These are phyloP conservation scores for Adansonia rubrostipa DNA, from an alignment of 441 rosid species.

Conservation along the genomic window DNA sequence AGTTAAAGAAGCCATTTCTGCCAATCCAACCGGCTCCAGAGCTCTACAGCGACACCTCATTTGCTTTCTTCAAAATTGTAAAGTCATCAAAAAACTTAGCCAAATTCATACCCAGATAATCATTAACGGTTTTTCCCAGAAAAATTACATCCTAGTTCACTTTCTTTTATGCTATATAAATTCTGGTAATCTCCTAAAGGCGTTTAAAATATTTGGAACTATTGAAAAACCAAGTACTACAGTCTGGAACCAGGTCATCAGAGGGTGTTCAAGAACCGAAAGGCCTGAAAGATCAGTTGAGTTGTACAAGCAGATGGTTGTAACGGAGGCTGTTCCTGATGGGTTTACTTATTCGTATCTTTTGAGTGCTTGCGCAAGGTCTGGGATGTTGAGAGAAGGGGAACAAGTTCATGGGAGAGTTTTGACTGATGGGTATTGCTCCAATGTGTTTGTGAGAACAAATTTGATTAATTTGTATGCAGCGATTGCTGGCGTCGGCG, in stretches of 20 bases:
- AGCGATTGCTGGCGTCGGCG: not conserved
- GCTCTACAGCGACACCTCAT: conserved; percentile 45
- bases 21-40: conserved; percentile 36
- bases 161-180: conserved; percentile 45
- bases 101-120: conserved; percentile 55
- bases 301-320: conserved; percentile 46
- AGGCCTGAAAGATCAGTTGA: conserved; percentile 35
- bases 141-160: conserved; percentile 46
- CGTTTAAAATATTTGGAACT: conserved; percentile 32
- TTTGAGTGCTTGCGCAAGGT: conserved; percentile 47
- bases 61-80: conserved; percentile 36
- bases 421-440: conserved; percentile 42
- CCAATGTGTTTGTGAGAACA: conserved; percentile 45
- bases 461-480: conserved; percentile 51
- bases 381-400: conserved; percentile 44
- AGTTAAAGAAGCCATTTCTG: conserved; percentile 18
- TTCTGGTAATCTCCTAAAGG: conserved; percentile 34
- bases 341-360: conserved; percentile 53
- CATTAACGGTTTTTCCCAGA: conserved; percentile 43
- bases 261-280: conserved; percentile 42
- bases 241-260: conserved; percentile 57
- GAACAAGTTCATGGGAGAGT: conserved; percentile 52
- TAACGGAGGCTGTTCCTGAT: conserved; percentile 39
- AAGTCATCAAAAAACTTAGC: conserved; percentile 27
- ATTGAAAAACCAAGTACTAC: conserved; percentile 43